Percentiles rank a stretch among this genome's conserved stretches.
These are phyloP conservation scores for Kodamaea kaohsiungensis DNA, from an alignment of 805 yeast species.

Conservation along the genomic window DNA sequence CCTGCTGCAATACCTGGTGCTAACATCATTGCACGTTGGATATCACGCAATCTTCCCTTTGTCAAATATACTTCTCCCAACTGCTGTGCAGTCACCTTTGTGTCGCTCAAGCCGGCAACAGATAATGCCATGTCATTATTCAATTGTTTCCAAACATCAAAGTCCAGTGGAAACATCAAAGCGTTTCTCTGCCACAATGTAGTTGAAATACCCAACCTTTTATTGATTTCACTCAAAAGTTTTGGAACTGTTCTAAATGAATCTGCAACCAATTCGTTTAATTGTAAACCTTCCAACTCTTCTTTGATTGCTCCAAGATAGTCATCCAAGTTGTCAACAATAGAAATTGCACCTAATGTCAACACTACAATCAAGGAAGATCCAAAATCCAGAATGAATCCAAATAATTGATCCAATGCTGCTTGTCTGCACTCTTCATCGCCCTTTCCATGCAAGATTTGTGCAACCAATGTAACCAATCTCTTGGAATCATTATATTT, in stretches of 20 bases:
- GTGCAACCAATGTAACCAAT: constrained; percentile 72
- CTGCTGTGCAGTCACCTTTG: constrained; percentile 49
- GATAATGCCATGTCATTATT: constrained; percentile 56
- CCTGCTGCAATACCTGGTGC: constrained; percentile 40
- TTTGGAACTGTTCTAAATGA: constrained; percentile 56
- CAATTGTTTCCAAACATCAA: constrained; percentile 67
- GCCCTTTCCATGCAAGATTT: constrained; percentile 76
- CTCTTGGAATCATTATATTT: constrained; percentile 58
- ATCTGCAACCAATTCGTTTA: constrained; percentile 52
- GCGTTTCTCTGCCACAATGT: constrained; percentile 68
- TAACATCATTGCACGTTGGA: constrained; percentile 69
- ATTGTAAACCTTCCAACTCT: constrained; percentile 57
- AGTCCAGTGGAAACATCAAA: constrained; percentile 70
- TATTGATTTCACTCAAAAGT: constrained; percentile 53
- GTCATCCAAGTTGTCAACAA: constrained; percentile 59
- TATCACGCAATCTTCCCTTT: constrained; percentile 49
- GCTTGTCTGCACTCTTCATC: constrained; percentile 76
- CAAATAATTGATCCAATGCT: constrained; percentile 80
- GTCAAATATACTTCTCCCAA: constrained; percentile 54
- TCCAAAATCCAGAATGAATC: constrained; percentile 62
- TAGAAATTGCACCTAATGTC: constrained; percentile 76
- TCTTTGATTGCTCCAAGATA: constrained; percentile 65
- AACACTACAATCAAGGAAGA: constrained; percentile 66
- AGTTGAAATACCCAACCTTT: constrained; percentile 30
- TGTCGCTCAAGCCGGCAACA: constrained; percentile 53